Base-by-base conservation (phyloP, 768 basidiomycete species). In the Astraeus odoratus region DNA sequence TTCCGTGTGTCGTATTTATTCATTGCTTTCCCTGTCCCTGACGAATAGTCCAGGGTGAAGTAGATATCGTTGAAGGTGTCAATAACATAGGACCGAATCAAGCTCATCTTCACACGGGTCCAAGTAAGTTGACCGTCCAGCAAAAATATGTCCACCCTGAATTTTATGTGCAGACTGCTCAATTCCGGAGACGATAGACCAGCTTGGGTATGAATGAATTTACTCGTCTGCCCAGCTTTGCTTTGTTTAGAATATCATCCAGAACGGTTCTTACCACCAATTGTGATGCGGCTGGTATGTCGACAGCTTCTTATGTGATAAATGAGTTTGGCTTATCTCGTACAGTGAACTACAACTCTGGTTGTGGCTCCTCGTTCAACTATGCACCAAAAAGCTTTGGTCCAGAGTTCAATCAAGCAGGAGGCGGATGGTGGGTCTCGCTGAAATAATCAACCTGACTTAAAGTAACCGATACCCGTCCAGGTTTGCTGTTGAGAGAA, bases 61-160 rank as follows among this genome's bases (percentile, higher is more conserved):
- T 65, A 5, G 61, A 65, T 36, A 63, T 65, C 7, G 51, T 63
- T 6, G 61, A 63, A 39, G 61, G 67, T 34, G 78, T 81, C 12
- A 82, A 83, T 52, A 66, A 79, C 52, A 64, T 72, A 43, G 61
- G 61, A 12, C 70, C 75, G 2, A 77, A 81, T 53, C 66, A 69
- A 46, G 67, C 69, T 2, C 75, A 79, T 0, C 64, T 84, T 30
- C 83, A 84, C 57, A 82, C 81, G 4, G 66, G 64, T 44, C 51
- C 75, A 9, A 65, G 77, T 73, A 46, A 38, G 66, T 42, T 24
- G 4, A 15, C 20, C 8, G 29, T 20, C 16, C 15, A 5, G 10
- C 7, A 22, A 16, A 9, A 13, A 30, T 4, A 9, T 19, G 2
- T 42, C 22, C 30, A 19, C n/a, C 22, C 20, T 46, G n/a, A 44